Conservation (phyloP, 75 land plant genomes). For the Larix kaempferi region DNA sequence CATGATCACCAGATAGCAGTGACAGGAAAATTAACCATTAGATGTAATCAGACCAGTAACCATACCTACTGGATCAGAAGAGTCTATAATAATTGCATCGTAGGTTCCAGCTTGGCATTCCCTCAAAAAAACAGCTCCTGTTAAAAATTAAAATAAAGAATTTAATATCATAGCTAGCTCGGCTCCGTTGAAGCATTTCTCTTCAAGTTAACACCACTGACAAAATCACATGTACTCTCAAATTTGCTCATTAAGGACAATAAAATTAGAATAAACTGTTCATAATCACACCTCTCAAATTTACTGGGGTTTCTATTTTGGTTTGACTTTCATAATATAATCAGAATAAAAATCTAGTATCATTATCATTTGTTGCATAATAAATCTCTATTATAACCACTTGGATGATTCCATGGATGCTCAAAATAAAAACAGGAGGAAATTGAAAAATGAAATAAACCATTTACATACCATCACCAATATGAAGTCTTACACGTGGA, state of each 20-base stretch:
- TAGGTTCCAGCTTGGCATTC: slow-evolving; percentile 69
- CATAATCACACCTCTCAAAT: no score
- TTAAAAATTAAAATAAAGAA: not conserved
- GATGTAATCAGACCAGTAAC: not conserved
- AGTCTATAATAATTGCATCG: slow-evolving; percentile 96
- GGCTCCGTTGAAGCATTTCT: not conserved
- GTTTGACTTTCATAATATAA: no score
- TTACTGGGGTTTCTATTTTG: no score
- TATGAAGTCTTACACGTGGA: slow-evolving; percentile 80
- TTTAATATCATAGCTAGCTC: not conserved
- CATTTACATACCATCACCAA: slow-evolving; percentile 82
- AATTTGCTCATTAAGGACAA: not conserved
- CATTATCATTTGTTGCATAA: slow-evolving; percentile 5
- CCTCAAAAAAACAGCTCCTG: slow-evolving; percentile 80
- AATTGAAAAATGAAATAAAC: not conserved
- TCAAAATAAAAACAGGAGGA: not conserved
- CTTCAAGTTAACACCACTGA: no score
- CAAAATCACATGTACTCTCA: not conserved
- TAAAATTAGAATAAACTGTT: not conserved
- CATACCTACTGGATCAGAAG: slow-evolving; percentile 97
- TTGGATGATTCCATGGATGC: not conserved
- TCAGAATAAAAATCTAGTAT: not conserved
- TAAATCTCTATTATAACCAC: not conserved
- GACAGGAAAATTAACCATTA: not conserved
- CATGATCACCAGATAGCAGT: not conserved